These are phyloP conservation scores for Alternaria solani DNA, from an alignment of 2,329 filamentous ascomycete genomes.

Conservation along the genomic window DNA sequence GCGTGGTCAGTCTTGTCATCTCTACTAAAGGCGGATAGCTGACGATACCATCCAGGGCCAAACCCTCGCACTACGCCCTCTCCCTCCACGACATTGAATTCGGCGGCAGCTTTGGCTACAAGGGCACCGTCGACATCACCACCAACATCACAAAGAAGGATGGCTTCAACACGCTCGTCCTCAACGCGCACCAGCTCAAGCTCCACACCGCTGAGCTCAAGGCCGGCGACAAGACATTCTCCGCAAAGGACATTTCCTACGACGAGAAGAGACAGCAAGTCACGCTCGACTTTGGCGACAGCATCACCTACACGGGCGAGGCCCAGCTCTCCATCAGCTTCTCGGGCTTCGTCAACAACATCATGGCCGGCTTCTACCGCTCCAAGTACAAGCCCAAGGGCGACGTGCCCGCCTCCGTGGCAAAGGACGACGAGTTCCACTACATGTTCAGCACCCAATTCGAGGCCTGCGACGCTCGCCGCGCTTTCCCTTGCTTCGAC, in stretches of 20 bases:
- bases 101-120: slow-evolving; percentile 77
- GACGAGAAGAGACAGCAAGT: slow-evolving; percentile 85
- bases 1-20: slow-evolving; percentile 47
- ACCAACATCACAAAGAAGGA: slow-evolving; percentile 71
- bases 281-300: slow-evolving; percentile 77
- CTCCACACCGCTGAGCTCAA: slow-evolving; percentile 72
- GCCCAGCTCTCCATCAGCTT: slow-evolving; percentile 75
- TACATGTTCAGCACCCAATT: slow-evolving; percentile 93
- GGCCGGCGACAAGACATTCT: slow-evolving; percentile 63
- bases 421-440: slow-evolving; percentile 71
- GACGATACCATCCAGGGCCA: slow-evolving; percentile 63
- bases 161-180: slow-evolving; percentile 73
- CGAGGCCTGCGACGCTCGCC: slow-evolving; percentile 91
- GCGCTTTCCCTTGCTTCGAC: slow-evolving; percentile 97
- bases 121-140: slow-evolving; percentile 84
- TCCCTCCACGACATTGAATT: slow-evolving; percentile 81
- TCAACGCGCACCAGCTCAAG: slow-evolving; percentile 87
- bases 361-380: slow-evolving; percentile 91
- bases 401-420: slow-evolving; percentile 77
- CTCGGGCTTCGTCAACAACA: slow-evolving; percentile 81
- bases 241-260: slow-evolving; percentile 76
- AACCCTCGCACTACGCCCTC: slow-evolving; percentile 85
- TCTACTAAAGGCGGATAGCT: slow-evolving; percentile 11
- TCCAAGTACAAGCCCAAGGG: slow-evolving; percentile 88
- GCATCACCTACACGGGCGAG: slow-evolving; percentile 72